Percentiles rank a stretch among this genome's conserved stretches.
These are phyloP conservation scores for Aureobasidium leucospermi DNA, from an alignment of 2,329 filamentous ascomycete genomes.

Conservation along the genomic window DNA sequence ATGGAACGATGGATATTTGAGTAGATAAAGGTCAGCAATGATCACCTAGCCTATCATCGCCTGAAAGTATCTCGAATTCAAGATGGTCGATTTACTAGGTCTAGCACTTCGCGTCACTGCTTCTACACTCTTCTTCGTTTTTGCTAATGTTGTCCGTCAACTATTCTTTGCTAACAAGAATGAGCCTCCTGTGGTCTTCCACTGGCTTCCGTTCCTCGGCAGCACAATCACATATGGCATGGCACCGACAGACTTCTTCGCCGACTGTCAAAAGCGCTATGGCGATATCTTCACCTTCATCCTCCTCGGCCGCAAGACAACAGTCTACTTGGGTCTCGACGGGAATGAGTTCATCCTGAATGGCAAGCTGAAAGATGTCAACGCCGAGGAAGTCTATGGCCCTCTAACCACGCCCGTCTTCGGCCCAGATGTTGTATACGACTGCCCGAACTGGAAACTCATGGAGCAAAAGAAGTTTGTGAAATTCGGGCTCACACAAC, in stretches of 20 bases:
- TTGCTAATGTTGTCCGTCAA: no score
- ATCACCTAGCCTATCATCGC: no score
- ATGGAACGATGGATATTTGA: no score
- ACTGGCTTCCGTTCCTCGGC: slow-evolving; percentile 66
- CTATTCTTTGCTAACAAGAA: no score
- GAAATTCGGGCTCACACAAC: slow-evolving; percentile 70
- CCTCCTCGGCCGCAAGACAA: slow-evolving; percentile 81
- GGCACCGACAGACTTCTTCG: slow-evolving; percentile 85
- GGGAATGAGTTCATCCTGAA: slow-evolving; percentile 91
- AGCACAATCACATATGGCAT: slow-evolving; percentile 93
- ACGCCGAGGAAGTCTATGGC: slow-evolving; percentile 83
- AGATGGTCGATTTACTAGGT: no score
- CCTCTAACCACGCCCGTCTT: slow-evolving; percentile 67
- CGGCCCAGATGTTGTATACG: slow-evolving; percentile 80
- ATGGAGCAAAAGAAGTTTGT: slow-evolving; percentile 98
- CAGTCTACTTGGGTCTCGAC: slow-evolving; percentile 71
- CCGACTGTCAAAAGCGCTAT: slow-evolving; percentile 65
- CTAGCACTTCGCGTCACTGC: no score
- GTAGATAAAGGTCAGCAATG: no score
- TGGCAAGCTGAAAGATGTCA: slow-evolving; percentile 82
- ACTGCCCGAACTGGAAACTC: slow-evolving; percentile 82
- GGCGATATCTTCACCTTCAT: slow-evolving; percentile 88
- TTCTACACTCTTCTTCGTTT: no score
- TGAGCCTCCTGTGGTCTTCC: slow-evolving; percentile 56
- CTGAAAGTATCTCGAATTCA: no score